A percentile compares a stretch with the other conserved stretches of the same genome.
phyloP scores from a whole-genome alignment of 2,329 filamentous ascomycete genomes.

The Escovopsis sp. region DNA sequence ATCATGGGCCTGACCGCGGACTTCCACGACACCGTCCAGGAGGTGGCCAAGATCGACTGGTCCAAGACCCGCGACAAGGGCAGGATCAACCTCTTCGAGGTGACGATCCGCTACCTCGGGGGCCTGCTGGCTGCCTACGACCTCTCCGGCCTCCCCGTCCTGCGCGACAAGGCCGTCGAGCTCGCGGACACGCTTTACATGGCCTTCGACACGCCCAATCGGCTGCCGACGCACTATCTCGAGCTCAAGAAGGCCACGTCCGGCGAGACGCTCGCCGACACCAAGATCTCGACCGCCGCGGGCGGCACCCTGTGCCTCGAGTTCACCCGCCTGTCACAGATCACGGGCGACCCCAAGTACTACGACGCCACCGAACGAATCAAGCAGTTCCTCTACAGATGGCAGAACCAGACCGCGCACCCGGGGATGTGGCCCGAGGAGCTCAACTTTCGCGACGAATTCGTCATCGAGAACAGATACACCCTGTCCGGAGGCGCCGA shows the following conservation, averaged over 20 bases:
- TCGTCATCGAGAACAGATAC: conserved; percentile 23
- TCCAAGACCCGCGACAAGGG: conserved; percentile 27
- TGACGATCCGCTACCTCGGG: conserved; percentile 41
- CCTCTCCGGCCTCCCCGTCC: conserved; percentile 28
- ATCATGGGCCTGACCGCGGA: conserved; percentile 45
- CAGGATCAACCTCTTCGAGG: conserved; percentile 45
- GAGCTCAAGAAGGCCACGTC: conserved; percentile 27
- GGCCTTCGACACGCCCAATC: conserved; percentile 40
- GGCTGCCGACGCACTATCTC: conserved; percentile 33
- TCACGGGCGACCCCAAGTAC: conserved; percentile 59
- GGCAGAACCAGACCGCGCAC: conserved; percentile 51
- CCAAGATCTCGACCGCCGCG: conserved; percentile 27
- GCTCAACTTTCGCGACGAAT: conserved; percentile 45
- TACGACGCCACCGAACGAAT: conserved; percentile 65
- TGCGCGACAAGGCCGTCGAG: conserved; percentile 37
- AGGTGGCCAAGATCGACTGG: conserved; percentile 40
- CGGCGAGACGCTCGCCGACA: conserved; percentile 22
- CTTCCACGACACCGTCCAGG: conserved; percentile 34
- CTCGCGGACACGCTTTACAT: conserved; percentile 38
- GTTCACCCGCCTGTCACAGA: conserved; percentile 59
- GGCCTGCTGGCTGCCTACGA: conserved; percentile 39
- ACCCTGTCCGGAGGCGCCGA: conserved; percentile 32
- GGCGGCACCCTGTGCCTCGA: conserved; percentile 56
- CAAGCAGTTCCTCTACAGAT: conserved; percentile 49
- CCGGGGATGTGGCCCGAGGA: conserved; percentile 60